Conservation (phyloP, 202 grass and related monocot species). For the Carex arenaria region DNA sequence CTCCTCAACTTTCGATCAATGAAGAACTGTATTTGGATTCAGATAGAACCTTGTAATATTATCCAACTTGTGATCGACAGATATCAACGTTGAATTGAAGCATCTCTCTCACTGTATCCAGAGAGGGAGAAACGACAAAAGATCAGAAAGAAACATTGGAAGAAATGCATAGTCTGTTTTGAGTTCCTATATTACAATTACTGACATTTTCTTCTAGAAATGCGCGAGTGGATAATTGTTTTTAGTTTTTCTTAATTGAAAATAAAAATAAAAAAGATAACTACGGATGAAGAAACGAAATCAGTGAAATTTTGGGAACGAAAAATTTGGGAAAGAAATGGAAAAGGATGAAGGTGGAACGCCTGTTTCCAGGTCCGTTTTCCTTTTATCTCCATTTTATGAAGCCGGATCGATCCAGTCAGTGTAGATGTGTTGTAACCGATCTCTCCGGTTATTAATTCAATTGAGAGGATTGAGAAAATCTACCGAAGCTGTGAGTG, state of each 20-base stretch:
- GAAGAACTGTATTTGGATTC: neutral
- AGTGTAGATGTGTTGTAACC: neutral
- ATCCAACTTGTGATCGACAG: neutral
- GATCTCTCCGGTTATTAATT: neutral
- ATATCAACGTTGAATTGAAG: neutral
- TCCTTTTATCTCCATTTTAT: neutral
- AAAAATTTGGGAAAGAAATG: slow-evolving; percentile 1
- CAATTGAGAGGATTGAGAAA: neutral
- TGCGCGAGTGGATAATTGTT: neutral
- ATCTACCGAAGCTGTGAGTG: neutral
- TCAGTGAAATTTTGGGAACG: neutral
- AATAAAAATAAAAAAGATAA: slow-evolving; percentile 10
- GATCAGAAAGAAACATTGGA: neutral
- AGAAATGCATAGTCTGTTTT: neutral
- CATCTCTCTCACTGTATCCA: neutral
- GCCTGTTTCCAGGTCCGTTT: slow-evolving; percentile 15
- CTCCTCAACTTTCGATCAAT: neutral
- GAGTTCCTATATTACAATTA: neutral
- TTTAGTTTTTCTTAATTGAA: neutral
- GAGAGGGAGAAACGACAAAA: neutral
- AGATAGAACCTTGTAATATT: neutral
- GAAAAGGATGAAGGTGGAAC: slow-evolving; percentile 10
- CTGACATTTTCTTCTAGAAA: neutral
- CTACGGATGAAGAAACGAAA: slow-evolving; percentile 10
- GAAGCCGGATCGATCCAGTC: neutral